These are phyloP conservation scores for Spiromastix sp. DNA, from an alignment of 2,329 filamentous ascomycete genomes.

Conservation along the genomic window DNA sequence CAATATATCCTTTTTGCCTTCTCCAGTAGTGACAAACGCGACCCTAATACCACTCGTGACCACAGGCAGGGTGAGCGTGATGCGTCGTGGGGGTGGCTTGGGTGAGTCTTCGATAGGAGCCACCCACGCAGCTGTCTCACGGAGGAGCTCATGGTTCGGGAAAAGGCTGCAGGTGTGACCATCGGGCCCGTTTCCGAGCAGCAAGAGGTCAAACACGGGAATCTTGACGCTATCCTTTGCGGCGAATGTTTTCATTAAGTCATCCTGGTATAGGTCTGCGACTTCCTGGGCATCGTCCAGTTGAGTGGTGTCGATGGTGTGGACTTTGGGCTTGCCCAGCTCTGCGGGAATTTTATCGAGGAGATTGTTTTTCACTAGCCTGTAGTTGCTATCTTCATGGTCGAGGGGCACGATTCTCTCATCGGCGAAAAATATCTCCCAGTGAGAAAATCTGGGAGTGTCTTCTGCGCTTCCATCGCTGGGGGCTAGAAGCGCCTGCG, in stretches of 20 bases:
- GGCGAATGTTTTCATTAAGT: constrained; percentile 75
- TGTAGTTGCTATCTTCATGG: constrained; percentile 91
- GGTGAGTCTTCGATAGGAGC: constrained; percentile 85
- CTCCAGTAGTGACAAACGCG: constrained; percentile 85
- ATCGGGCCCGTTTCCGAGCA: constrained; percentile 89
- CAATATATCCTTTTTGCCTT: constrained; percentile 80
- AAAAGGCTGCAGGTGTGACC: constrained; percentile 97
- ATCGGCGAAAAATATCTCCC: constrained; percentile 98
- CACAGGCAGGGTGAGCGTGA: constrained; percentile 86
- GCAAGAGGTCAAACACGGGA: constrained; percentile 86
- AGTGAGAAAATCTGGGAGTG: constrained; percentile 66
- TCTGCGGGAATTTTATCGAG: constrained; percentile 73
- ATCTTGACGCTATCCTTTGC: constrained; percentile 87
- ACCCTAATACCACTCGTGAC: constrained; percentile 78
- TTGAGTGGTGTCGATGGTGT: constrained; percentile 61
- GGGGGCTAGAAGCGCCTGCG: constrained; percentile 63
- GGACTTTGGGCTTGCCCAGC: constrained; percentile 58
- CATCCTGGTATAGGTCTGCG: constrained; percentile 87
- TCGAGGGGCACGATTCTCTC: constrained; percentile 89
- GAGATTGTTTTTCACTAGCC: constrained; percentile 73
- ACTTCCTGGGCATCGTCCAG: constrained; percentile 76
- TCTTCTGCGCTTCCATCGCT: constrained; percentile 45
- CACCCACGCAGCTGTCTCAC: constrained; percentile 85
- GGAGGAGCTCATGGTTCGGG: constrained; percentile 75
- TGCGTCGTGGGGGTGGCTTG: constrained; percentile 82